Conservation (phyloP, 495 filamentous ascomycete genomes). For the Talaromyces stipitatus region DNA sequence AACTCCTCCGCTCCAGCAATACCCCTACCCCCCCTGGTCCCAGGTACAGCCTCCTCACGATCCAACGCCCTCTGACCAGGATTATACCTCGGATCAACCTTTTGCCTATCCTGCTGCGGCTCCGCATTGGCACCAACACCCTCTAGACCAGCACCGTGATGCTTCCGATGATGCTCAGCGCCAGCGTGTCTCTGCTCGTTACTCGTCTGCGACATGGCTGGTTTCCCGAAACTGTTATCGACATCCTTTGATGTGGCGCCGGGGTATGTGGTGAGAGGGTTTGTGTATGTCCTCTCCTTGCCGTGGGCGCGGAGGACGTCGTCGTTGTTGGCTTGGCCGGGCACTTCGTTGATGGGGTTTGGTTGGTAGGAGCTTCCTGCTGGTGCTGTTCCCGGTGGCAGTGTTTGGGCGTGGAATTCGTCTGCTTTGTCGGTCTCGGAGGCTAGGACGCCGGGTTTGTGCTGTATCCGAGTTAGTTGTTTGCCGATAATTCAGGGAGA, state of each 20-base stretch:
- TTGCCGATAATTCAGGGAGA: neutral
- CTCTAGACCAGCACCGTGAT: slow-evolving; percentile 44
- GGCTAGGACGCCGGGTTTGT: slow-evolving; percentile 55
- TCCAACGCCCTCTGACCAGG: slow-evolving; percentile 25
- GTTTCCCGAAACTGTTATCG: slow-evolving; percentile 52
- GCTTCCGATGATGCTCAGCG: slow-evolving; percentile 44
- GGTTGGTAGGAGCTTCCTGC: slow-evolving; percentile 51
- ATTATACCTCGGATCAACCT: slow-evolving; percentile 16
- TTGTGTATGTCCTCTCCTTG: slow-evolving; percentile 37
- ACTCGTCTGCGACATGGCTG: slow-evolving; percentile 52
- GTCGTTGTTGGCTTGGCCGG: slow-evolving; percentile 38
- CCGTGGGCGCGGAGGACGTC: slow-evolving; percentile 29
- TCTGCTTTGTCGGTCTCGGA: slow-evolving; percentile 50
- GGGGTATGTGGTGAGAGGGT: slow-evolving; percentile 45
- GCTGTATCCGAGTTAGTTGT: slow-evolving; percentile 32
- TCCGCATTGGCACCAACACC: slow-evolving; percentile 39
- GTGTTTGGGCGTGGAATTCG: slow-evolving; percentile 55
- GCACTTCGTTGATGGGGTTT: slow-evolving; percentile 37
- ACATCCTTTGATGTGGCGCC: slow-evolving; percentile 60
- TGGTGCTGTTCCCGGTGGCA: slow-evolving; percentile 60
- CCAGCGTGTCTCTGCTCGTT: slow-evolving; percentile 47
- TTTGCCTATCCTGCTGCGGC: slow-evolving; percentile 10
- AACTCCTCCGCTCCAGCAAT: slow-evolving; percentile 33
- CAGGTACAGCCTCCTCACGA: slow-evolving; percentile 15
- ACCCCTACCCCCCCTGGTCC: slow-evolving; percentile 22